Percentiles rank a stretch among this genome's conserved stretches.
Conservation (phyloP, 192 early-diverging fungal genomes). For the Blastocladiella britannica region DNA sequence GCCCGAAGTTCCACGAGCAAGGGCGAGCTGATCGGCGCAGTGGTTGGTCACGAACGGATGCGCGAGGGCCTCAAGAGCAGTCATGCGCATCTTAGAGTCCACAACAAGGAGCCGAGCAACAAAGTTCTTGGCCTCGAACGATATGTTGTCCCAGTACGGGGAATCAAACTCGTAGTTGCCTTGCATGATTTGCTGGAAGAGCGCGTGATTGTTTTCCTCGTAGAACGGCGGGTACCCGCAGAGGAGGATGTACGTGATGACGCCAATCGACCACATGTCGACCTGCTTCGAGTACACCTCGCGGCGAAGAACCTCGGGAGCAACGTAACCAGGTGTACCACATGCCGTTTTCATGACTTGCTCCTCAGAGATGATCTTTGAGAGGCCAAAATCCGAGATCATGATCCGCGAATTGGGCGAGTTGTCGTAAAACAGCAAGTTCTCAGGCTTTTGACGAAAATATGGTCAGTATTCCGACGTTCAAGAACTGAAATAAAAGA, state of each 20-base stretch:
- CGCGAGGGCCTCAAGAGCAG: constrained; percentile 10
- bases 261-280: constrained; percentile 88
- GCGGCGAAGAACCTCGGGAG: constrained; percentile 59
- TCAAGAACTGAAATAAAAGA: background rate
- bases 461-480: too few species aligned
- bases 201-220: constrained; percentile 33
- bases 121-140: constrained; percentile 40
- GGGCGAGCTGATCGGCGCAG: too few species aligned
- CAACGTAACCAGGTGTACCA: constrained; percentile 60
- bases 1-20: too few species aligned
- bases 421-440: background rate
- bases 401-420: constrained; percentile 44
- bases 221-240: constrained; percentile 78
- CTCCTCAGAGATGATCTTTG: constrained; percentile 53
- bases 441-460: background rate
- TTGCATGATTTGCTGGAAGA: constrained; percentile 42
- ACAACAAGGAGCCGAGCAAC: constrained; percentile 31
- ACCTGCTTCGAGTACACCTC: constrained; percentile 49
- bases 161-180: constrained; percentile 55
- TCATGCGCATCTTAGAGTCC: constrained; percentile 25
- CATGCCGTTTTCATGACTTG: constrained; percentile 52
- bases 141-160: constrained; percentile 60
- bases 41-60: constrained; percentile 9
- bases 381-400: constrained; percentile 89
- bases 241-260: constrained; percentile 80